Base-by-base conservation (phyloP, 371 early-diverging fungal genomes). In the Rhizopus stolonifer region DNA sequence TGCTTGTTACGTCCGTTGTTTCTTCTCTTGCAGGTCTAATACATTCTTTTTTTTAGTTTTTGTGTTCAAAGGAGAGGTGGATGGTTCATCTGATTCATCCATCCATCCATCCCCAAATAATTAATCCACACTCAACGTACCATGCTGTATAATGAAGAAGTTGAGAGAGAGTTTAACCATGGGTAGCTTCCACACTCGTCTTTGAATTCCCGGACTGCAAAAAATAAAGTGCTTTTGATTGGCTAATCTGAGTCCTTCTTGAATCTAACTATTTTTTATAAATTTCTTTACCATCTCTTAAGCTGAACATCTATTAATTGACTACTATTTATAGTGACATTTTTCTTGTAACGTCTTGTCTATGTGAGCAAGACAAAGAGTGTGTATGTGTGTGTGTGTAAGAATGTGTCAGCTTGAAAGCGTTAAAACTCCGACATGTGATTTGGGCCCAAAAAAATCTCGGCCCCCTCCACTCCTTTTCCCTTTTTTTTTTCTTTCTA, bases 1-100 rank as follows among this genome's bases (percentile, higher is more conserved):
- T 93, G 84, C 89, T 99, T 99, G 83, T 87, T 85, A 80, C 99
- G 93, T 83, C 99, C 99, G 36, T 49, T 49, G 49, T 49, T 49
- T 49, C 49, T 49, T 49, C 49, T 49, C 38, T 49, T 49, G 49
- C 36, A 49, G 36, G 49, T 49, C 49, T 49, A 49, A 19, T 11
- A 8, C 13, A 46, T 46, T 15, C 6, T 7, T 14, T 6, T n/a
- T 21, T 26, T 26, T n/a, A 26, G 15, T 24, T 46, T 46, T 46
- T 15, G 5, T 18, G n/a, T 13, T 46, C 18, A 42, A 7, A 49
- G 9, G 29, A 34, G 34, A 34, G 34, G 36, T 15, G 36, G 17
- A 49, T 19, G 23, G 9, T 7, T 15, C 7, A 38, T 14, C 26
- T 10, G 11, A 21, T 42, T 24, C 33, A 52, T 52, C 44, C 52